phyloP scores from a whole-genome alignment of 352 stramenopile genomes.

The Globisporangium heterothallicum region DNA sequence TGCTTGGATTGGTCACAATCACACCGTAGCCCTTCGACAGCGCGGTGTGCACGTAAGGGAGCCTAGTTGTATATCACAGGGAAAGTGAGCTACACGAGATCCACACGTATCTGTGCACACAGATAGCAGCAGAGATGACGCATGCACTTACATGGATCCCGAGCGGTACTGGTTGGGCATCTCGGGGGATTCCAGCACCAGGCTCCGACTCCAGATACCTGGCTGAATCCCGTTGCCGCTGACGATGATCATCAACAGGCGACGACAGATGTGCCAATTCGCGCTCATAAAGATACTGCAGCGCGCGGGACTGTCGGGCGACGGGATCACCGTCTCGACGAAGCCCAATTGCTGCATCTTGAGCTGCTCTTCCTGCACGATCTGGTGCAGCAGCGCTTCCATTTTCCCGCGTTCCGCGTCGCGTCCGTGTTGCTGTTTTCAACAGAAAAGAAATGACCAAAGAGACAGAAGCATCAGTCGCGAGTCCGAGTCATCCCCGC shows the following conservation, averaged over 20 bases:
- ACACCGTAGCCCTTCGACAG: slow-evolving; percentile 77
- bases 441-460: background rate
- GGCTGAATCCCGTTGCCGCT: slow-evolving; percentile 83
- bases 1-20: slow-evolving; percentile 77
- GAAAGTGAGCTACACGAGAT: background rate
- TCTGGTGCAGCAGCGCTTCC: slow-evolving; percentile 77
- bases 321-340: slow-evolving; percentile 76
- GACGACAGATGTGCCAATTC: slow-evolving; percentile 78
- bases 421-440: slow-evolving; percentile 3
- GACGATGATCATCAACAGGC: slow-evolving; percentile 71
- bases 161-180: slow-evolving; percentile 76
- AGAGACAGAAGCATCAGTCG: background rate
- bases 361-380: slow-evolving; percentile 79
- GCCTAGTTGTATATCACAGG: slow-evolving; percentile 14
- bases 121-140: background rate
- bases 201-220: slow-evolving; percentile 80
- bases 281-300: slow-evolving; percentile 81
- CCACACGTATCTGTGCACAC: no score
- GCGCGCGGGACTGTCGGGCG: slow-evolving; percentile 48
- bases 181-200: slow-evolving; percentile 69
- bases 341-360: slow-evolving; percentile 85
- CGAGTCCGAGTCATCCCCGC: background rate
- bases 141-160: slow-evolving; percentile 67
- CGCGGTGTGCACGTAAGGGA: slow-evolving; percentile 75
- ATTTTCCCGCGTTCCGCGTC: slow-evolving; percentile 55